A percentile compares a stretch with the other conserved stretches of the same genome.
These are phyloP conservation scores for Acanthamoeba lenticulata DNA, from an alignment of 208 protist genomes.

Conservation along the genomic window DNA sequence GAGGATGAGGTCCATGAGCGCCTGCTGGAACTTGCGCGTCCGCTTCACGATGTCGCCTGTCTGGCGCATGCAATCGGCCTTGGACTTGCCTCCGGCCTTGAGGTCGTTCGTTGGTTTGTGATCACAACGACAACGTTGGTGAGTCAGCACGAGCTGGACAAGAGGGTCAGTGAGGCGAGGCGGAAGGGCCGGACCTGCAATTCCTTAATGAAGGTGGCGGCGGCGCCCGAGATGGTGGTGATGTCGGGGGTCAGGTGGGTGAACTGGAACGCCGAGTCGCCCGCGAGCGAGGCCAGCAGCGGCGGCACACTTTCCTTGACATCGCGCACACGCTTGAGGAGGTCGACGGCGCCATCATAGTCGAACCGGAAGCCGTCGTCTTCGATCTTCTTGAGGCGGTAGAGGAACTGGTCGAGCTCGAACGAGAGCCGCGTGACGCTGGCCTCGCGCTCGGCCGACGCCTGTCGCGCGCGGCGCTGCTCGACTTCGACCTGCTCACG, in stretches of 20 bases:
- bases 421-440: background rate
- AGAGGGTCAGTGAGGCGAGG: no score
- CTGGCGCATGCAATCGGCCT: background rate
- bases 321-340: background rate
- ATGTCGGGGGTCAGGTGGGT: background rate
- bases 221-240: background rate
- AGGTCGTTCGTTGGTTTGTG: background rate
- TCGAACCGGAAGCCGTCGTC: background rate
- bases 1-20: conserved; percentile 12
- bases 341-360: background rate
- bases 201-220: background rate
- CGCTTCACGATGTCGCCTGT: background rate
- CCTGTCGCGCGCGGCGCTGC: background rate
- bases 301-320: background rate
- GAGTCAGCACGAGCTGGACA: no score
- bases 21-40: background rate
- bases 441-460: background rate
- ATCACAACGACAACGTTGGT: no score
- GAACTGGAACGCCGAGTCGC: background rate
- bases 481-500: background rate
- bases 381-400: background rate
- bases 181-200: background rate
- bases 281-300: background rate
- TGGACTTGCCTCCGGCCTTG: background rate
- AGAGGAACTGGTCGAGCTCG: background rate